Evolutionary conservation across 176 grass and related monocot species (phyloP), one percentile per base, ranked within the genome.

Genomic region (Juncus inflexus): DNA sequence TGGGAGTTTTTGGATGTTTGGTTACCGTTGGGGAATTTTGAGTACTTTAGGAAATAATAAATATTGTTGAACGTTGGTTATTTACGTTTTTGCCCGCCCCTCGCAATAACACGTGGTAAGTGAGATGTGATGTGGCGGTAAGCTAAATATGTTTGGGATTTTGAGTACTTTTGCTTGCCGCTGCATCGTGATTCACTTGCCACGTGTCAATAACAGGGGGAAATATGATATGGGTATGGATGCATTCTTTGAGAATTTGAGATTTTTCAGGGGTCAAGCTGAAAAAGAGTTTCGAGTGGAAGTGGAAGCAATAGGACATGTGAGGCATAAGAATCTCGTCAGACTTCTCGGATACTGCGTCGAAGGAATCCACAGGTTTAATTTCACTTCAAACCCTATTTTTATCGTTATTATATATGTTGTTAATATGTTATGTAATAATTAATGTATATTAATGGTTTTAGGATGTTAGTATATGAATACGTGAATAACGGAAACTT

Each of bases 401-500:
- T 70, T 57, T 12, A 78, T 70, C 37, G 8, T 41, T 12, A 55
- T 62, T 4, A 42, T 12, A 42, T 12, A 28, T 28, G 12, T 35
- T 28, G 3, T 40, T 52, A 62, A 69, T 4, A 52, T 5, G 3
- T 65, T 59, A 55, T 15, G 43, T 47, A 47, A 47, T 47, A 47
- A 6, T 47, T 1, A 47, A 47, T 47, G 43, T 28, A 28, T 28
- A 28, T 28, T 28, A 28, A 28, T 28, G 19, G 19, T 47, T 74
- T 14, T 35, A 95, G 90, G 90, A 95, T 95, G 68, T 82, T 95
- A 66, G 85, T 89, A 37, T 95, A 89, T 62, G 86, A 95, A 73
- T 95, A 90, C 45, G 90, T 86, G 70, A 86, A 81, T 63, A 95
- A 86, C 6, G 90, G 90, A 12, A 95, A 95, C 72, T 76, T 95